Base-by-base conservation (phyloP, 305 asterid species). In the Fraxinus nigra region DNA sequence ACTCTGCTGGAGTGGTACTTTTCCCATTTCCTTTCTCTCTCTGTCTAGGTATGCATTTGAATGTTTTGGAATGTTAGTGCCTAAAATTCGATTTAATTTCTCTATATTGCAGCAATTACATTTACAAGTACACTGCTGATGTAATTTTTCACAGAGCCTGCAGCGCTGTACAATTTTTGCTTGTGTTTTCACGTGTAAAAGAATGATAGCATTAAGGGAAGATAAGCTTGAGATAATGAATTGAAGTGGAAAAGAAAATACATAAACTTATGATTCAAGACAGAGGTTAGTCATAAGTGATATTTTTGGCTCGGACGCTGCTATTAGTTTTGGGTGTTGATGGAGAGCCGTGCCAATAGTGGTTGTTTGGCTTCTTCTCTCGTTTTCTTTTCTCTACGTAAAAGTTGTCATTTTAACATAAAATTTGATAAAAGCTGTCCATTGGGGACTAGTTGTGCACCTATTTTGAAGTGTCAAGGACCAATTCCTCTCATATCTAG, bases 1-100 rank as follows among this genome's bases (percentile, higher is more conserved):
- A 79, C 93, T 92, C 26, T 92, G 95, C 85, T 98, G 93, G 84
- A 70, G 79, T 56, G 97, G 99, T 95, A 80, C 11, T 8, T 33
- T 37, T 67, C 8, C 18, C 65, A 54, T 54, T 54, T 54, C 24
- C 22, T n/a, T 24, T 7, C 2, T 40, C 6, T 78, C 9, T 7
- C 10, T 2, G 56, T 46, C 2, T 48, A n/a, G 65, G 65, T 18
- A 5, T 18, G 5, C 14, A 2, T 10, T 74, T 8, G 10, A 28
- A 38, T 18, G 24, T 16, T 54, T 74, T 37, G 38, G 78, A 34
- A n/a, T 48, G 4, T 18, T 74, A 34, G 56, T 10, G 30, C 59
- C 48, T 18, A 9, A 13, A 34, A 73, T 34, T 73, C n/a, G 8
- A 18, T 13, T 16, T 73, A 14, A 20, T 73, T 35, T n/a, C 22